Evolutionary conservation across 2,329 filamentous ascomycete genomes (phyloP).

Genomic region (Cytospora schulzeri): DNA sequence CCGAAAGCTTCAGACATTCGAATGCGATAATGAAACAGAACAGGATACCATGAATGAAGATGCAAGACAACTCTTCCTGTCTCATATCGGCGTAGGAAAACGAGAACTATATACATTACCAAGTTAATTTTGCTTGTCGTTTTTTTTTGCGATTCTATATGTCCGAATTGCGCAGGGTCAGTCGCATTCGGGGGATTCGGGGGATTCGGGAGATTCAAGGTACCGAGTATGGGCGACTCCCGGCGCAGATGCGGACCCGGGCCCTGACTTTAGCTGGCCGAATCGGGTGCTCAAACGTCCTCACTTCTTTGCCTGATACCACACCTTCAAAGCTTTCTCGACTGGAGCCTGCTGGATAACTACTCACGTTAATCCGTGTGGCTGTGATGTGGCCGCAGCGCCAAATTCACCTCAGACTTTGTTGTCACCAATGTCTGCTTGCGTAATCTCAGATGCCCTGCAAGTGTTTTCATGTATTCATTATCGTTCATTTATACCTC

Average conservation of each 20-base stretch:
- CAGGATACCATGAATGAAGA: too few relatives aligned
- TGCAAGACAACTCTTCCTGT: background rate
- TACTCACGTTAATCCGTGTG: background rate
- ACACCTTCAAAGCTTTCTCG: too few relatives aligned
- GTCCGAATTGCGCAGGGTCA: too few relatives aligned
- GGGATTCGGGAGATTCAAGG: background rate
- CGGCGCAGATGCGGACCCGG: background rate
- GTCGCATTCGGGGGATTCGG: slow-evolving; percentile 14
- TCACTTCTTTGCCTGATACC: too few relatives aligned
- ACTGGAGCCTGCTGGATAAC: too few relatives aligned
- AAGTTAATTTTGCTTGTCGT: background rate
- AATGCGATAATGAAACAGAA: background rate
- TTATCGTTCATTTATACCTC: background rate
- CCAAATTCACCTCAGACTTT: background rate
- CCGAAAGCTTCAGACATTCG: background rate
- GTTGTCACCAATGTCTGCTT: background rate
- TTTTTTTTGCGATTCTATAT: background rate
- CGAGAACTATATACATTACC: too few relatives aligned
- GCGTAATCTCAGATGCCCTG: background rate
- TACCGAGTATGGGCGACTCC: background rate
- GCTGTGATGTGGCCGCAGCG: background rate
- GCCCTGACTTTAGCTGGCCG: background rate
- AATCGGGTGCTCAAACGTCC: too few relatives aligned
- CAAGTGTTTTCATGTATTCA: background rate
- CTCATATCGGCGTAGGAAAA: background rate